Evolutionary conservation across 495 filamentous ascomycete species (phyloP), one percentile per base, ranked within the genome.

Genomic region (Xylaria palmicola): DNA sequence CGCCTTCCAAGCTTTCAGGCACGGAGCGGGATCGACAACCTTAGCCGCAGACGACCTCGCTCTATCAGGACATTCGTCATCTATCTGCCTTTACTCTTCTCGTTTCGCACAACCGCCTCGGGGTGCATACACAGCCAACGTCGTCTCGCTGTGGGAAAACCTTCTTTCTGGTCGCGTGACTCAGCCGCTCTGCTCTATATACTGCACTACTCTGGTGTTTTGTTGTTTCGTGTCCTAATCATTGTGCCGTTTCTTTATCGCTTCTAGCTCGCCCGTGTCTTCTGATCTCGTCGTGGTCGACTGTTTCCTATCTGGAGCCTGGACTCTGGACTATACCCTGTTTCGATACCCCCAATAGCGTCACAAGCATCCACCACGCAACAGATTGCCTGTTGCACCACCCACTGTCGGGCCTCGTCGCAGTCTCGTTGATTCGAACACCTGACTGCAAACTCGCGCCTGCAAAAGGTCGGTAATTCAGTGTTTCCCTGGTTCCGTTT

Each of bases 161-260:
- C 9, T 9, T 56, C 39, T 32, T 24, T 12, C 13, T 44, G 53
- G 27, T 44, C 37, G 39, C 53, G 53, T 56, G 53, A 37, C 53
- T 44, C 17, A 5, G 13, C 32, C 44, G 27, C 15, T 17, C 39
- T 15, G 37, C 10, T 22, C 12, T 44, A 15, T 24, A 13, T 5
- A 15, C 41, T 27, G 6, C 36, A 15, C 51, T 5, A 24, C 15
- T 40, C 13, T 12, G 17, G 13, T 27, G 29, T 40, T 40, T 22
- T 29, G 17, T 20, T 26, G 19, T 22, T 24, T 54, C 15, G 15
- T 17, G 13, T 34, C 20, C 19, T 17, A 39, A 24, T 13, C 36
- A 4, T 26, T 17, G 48, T 20, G 17, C 36, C 30, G 8, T 7
- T n/a, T n/a, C 24, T 4, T 39, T 6, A 37, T 13, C 41, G 36